Evolutionary conservation across 2,329 filamentous ascomycete genomes (phyloP), one percentile per base, ranked within the genome.

Genomic region (Curvularia sp.): DNA sequence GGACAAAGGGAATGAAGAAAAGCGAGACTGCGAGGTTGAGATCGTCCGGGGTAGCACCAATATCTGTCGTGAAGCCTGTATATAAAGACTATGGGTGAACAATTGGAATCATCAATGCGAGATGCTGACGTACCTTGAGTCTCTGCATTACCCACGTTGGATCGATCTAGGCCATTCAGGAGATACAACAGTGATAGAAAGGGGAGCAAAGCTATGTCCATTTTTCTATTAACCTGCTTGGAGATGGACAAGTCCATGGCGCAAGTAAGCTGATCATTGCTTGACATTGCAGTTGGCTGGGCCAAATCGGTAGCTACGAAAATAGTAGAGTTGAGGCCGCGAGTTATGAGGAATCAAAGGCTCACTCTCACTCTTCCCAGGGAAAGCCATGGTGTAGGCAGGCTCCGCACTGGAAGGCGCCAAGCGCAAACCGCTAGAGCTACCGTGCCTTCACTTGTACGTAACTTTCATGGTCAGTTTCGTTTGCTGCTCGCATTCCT

Each of bases 111-210:
- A 53, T 30, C 30, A 19, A 18, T 18, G 21, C 21, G 25, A 39
- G 45, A 39, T 42, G 27, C 15, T n/a, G 30, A 46, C 64, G 36
- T 42, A 66, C 64, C 67, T 60, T 67, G 66, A 8, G 67, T 70
- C 49, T 70, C 65, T n/a, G 68, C 68, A 53, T 70, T 70, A 0
- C 68, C 68, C 13, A 71, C 53, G 38, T 72, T 71, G 4, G 59
- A 66, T 30, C 69, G 56, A 42, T 70, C 67, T 13, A 69, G 58
- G 4, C 67, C 65, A 23, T 72, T 68, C 41, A 70, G 66, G 18
- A 72, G 57, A 43, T 67, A 71, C 1, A 70, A 30, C 7, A 66
- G 46, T 3, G 64, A 66, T 12, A 67, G 47, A 30, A 65, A 68
- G 3, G 64, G 68, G 19, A 71, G 38, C 12, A 70, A 55, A 28